Conservation (phyloP, 352 stramenopile species). For the Thalassiosira sp. region DNA sequence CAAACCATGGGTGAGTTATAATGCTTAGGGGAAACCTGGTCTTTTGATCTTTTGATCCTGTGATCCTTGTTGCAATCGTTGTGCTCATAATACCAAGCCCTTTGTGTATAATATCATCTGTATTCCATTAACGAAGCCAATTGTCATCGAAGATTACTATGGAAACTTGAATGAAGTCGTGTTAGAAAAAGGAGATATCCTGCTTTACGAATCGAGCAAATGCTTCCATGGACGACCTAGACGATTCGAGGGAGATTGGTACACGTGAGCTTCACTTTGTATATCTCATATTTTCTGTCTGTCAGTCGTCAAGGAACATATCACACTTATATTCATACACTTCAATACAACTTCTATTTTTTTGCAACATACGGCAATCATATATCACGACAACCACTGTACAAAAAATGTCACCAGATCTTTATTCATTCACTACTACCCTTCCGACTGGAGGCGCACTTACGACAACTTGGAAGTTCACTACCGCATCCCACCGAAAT, state of each 20-base stretch:
- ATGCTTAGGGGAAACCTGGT: not conserved
- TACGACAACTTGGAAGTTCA: conserved; percentile 15
- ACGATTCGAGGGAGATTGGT: conserved; percentile 42
- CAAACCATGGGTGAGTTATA: conserved; percentile 49
- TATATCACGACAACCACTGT: conserved; percentile 33
- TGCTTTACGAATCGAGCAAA: conserved; percentile 63
- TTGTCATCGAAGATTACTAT: conserved; percentile 62
- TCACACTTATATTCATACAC: not conserved
- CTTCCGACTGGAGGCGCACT: conserved; percentile 12
- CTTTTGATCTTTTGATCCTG: not conserved
- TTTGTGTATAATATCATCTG: too few relatives aligned
- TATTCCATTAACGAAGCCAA: too few relatives aligned
- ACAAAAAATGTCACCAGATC: conserved; percentile 35
- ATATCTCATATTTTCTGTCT: not conserved
- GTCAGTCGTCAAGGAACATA: too few relatives aligned
- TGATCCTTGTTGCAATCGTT: not conserved
- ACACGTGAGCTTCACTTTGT: conserved; percentile 22
- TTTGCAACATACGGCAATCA: not conserved
- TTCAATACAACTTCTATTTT: not conserved
- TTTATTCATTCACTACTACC: conserved; percentile 53
- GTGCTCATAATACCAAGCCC: not conserved
- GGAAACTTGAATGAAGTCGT: conserved; percentile 46
- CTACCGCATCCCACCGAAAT: conserved; percentile 24
- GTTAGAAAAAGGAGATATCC: conserved; percentile 50
- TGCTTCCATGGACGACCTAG: conserved; percentile 52